These are phyloP conservation scores for Crotalaria pallida DNA, from an alignment of 306 rosid species.

Conservation along the genomic window DNA sequence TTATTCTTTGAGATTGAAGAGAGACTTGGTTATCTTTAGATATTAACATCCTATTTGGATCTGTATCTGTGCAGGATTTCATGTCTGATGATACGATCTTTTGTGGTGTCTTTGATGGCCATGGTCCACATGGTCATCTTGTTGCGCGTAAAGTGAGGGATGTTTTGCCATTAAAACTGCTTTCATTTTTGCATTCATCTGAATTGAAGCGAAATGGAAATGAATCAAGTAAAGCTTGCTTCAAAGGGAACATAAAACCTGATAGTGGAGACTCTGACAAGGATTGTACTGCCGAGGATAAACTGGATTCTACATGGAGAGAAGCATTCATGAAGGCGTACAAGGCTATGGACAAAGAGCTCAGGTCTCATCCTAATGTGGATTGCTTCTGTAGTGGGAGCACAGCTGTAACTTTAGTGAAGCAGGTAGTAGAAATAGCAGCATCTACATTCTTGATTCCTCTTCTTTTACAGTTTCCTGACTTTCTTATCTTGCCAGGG, in stretches of 20 bases:
- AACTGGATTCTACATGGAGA: constrained; percentile 60
- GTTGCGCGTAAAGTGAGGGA: constrained; percentile 97
- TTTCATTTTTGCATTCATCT: constrained; percentile 65
- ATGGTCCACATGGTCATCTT: constrained; percentile 95
- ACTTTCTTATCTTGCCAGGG: constrained; percentile 52
- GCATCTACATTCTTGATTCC: neutral
- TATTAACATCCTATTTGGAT: constrained; percentile 10
- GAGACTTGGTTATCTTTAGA: constrained; percentile 6
- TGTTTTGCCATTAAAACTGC: constrained; percentile 71
- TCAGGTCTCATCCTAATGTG: constrained; percentile 86
- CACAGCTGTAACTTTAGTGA: constrained; percentile 84
- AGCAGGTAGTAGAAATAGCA: constrained; percentile 59
- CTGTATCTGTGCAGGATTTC: constrained; percentile 63
- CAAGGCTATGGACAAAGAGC: constrained; percentile 96
- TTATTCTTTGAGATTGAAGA: neutral
- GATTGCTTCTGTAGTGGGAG: constrained; percentile 99
- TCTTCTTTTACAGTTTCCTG: constrained; percentile 20
- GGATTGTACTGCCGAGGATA: constrained; percentile 55
- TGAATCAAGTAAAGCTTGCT: constrained; percentile 55
- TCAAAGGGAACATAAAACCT: constrained; percentile 45
- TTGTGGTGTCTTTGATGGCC: constrained; percentile 96
- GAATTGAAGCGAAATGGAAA: constrained; percentile 62
- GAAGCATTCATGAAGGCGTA: constrained; percentile 89
- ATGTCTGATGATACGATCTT: constrained; percentile 76
- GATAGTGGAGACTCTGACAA: constrained; percentile 57